Evolutionary conservation across 768 basidiomycete species (phyloP).

Genomic region (Rhodotorula paludigena): DNA sequence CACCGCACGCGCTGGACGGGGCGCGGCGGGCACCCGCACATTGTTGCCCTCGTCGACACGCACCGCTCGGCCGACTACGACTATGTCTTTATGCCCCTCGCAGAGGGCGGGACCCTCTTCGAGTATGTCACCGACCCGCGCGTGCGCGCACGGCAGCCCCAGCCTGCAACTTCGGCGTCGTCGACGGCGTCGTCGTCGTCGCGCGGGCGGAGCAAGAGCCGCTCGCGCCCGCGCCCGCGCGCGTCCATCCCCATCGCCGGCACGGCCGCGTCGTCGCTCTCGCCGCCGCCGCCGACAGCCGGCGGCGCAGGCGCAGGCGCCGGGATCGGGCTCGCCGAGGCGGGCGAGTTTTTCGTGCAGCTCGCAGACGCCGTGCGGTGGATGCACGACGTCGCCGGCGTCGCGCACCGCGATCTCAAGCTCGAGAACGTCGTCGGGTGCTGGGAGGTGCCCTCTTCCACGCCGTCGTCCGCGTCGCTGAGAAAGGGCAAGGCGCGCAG

Average conservation of each 20-base stretch:
- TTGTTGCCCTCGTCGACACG: constrained; percentile 72
- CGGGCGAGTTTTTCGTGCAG: constrained; percentile 64
- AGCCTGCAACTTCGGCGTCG: not conserved
- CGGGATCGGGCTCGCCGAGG: constrained; percentile 52
- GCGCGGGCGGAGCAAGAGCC: not conserved
- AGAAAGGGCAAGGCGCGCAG: not conserved
- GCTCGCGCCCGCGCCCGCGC: constrained; percentile 2
- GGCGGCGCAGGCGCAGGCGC: not conserved
- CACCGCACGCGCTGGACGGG: not conserved
- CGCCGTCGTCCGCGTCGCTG: not conserved
- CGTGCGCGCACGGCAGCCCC: constrained; percentile 59
- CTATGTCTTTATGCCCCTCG: constrained; percentile 76
- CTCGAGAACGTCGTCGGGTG: constrained; percentile 93
- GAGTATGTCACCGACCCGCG: constrained; percentile 57
- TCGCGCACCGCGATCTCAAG: constrained; percentile 92
- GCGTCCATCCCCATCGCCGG: constrained; percentile 10
- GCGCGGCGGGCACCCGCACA: constrained; percentile 60
- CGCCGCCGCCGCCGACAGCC: constrained; percentile 3
- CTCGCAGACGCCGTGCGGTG: constrained; percentile 76
- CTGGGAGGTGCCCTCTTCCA: constrained; percentile 55
- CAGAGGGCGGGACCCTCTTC: constrained; percentile 77
- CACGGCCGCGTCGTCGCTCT: constrained; percentile 6
- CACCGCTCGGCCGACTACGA: constrained; percentile 61
- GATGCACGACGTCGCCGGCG: constrained; percentile 67
- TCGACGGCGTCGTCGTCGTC: not conserved